Percentiles rank a stretch among this genome's conserved stretches.
These are phyloP conservation scores for Wallemia ichthyophaga DNA, from an alignment of 1,284 basidiomycete genomes.

Conservation along the genomic window DNA sequence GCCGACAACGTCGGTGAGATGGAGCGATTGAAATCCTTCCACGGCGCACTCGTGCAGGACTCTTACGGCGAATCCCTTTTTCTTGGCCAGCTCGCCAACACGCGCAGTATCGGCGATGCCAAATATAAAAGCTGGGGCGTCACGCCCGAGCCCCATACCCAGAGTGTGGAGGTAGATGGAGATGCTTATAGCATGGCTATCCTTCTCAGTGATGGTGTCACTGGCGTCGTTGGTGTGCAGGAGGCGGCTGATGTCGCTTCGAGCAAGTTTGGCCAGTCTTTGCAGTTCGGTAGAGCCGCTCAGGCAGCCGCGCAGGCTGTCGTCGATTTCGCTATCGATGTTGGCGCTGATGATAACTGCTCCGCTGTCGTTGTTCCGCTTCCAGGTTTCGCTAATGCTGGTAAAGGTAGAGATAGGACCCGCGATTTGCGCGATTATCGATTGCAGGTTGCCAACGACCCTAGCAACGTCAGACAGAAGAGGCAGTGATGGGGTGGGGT, in stretches of 20 bases:
- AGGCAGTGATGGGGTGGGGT: too few species aligned
- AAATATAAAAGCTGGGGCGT: neutral
- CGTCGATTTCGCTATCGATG: neutral
- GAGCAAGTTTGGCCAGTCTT: neutral
- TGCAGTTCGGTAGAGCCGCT: neutral
- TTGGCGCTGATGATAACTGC: neutral
- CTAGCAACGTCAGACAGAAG: neutral
- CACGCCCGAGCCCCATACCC: neutral
- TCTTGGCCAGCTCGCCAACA: neutral
- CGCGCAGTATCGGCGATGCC: neutral
- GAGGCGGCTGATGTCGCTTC: neutral
- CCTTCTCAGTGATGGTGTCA: neutral
- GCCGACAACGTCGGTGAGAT: neutral
- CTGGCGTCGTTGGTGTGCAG: neutral
- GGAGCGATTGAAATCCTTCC: neutral
- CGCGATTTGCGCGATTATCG: neutral
- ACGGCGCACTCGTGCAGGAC: neutral
- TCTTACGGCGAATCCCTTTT: neutral
- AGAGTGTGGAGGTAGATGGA: neutral
- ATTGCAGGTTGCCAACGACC: neutral
- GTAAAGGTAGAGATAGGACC: neutral
- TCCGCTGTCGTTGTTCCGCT: neutral
- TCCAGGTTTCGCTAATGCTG: neutral
- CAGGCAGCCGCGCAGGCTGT: neutral
- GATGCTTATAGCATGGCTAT: neutral